Conservation (phyloP, 1,284 basidiomycete genomes). For the Ceratobasidium sp. region DNA sequence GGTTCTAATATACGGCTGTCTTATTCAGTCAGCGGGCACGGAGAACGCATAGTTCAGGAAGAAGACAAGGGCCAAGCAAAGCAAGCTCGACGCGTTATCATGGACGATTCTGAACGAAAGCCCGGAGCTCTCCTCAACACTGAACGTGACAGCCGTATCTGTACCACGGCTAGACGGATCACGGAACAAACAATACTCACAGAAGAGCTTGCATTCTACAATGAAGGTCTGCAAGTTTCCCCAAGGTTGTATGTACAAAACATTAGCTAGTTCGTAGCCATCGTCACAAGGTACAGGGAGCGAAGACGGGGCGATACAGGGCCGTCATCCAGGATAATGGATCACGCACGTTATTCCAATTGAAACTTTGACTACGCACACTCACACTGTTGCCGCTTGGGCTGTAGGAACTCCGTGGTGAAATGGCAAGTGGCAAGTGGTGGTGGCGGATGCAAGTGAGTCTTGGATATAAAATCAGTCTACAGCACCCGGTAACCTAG, state of each 20-base stretch:
- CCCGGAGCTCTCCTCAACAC: not conserved
- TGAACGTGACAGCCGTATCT: not conserved
- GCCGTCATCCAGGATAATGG: not conserved
- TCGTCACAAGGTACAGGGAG: conserved; percentile 11
- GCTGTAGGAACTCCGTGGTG: conserved; percentile 1
- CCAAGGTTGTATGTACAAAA: too few relatives aligned
- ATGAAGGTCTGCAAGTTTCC: conserved; percentile 10
- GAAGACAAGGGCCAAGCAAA: conserved; percentile 4
- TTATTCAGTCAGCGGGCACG: conserved; percentile 33
- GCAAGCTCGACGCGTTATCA: conserved; percentile 1
- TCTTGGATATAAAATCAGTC: too few relatives aligned
- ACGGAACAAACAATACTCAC: not conserved
- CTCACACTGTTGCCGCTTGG: too few relatives aligned
- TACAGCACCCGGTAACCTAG: too few relatives aligned
- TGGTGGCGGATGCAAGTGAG: conserved; percentile 43
- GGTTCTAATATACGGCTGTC: not conserved
- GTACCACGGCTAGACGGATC: not conserved
- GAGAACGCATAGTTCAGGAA: not conserved
- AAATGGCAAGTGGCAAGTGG: conserved; percentile 40
- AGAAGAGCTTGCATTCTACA: conserved; percentile 8
- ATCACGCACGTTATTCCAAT: not conserved
- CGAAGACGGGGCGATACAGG: not conserved
- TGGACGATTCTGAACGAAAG: not conserved
- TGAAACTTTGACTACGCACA: too few relatives aligned
- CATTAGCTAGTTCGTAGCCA: not conserved